Conservation (phyloP, 495 filamentous ascomycete species). For the Opeltia flavorubescens region DNA sequence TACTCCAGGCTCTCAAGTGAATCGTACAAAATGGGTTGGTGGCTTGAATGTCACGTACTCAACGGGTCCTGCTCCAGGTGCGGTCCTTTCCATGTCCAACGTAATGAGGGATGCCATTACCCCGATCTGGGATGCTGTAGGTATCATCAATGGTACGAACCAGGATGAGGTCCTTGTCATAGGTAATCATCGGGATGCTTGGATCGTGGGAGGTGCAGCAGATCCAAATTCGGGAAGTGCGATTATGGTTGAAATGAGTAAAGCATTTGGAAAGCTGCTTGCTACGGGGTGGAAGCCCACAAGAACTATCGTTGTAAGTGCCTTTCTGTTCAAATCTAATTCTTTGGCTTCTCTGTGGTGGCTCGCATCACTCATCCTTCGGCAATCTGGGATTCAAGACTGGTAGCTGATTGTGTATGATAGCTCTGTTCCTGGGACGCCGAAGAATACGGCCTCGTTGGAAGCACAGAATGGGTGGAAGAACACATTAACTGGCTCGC, state of each 20-base stretch:
- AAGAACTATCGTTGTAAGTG: conserved; percentile 47
- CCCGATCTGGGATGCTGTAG: conserved; percentile 90
- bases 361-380: not conserved
- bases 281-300: conserved; percentile 73
- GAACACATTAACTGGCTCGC: conserved; percentile 80
- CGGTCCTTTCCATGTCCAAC: conserved; percentile 63
- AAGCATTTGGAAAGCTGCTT: conserved; percentile 67
- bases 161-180: conserved; percentile 76
- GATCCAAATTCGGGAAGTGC: conserved; percentile 88
- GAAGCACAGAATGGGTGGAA: conserved; percentile 65
- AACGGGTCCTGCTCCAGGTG: conserved; percentile 28
- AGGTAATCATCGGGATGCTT: conserved; percentile 94
- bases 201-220: conserved; percentile 76
- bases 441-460: conserved; percentile 59
- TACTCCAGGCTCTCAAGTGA: conserved; percentile 70
- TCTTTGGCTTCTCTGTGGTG: too few species aligned
- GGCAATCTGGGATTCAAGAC: not conserved
- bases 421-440: conserved; percentile 60
- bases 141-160: conserved; percentile 79
- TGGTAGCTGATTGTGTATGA: not conserved
- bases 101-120: conserved; percentile 58
- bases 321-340: not conserved
- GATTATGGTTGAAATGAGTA: conserved; percentile 72
- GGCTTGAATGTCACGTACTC: conserved; percentile 45
- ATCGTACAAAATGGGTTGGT: conserved; percentile 31